Evolutionary conservation across 257 asterid genomes (phyloP).

Genomic region (Salvia rosmarinus): DNA sequence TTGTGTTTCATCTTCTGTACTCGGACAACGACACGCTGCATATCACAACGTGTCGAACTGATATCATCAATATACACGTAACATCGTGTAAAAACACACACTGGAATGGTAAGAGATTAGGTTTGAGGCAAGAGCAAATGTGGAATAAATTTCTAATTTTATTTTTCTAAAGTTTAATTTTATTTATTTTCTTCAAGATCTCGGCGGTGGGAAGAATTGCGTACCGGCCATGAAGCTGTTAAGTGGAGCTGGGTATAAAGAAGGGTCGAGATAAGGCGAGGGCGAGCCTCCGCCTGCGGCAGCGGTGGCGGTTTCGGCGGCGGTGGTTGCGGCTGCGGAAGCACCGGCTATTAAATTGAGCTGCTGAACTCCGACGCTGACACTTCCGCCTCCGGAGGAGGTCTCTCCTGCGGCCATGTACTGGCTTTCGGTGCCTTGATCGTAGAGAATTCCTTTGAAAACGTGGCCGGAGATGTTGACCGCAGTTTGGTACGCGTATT

Average conservation of each 20-base stretch:
- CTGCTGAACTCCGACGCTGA: slow-evolving; percentile 61
- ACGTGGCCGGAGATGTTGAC: slow-evolving; percentile 91
- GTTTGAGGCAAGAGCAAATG: slow-evolving; percentile 2
- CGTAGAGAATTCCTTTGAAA: slow-evolving; percentile 85
- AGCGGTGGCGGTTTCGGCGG: slow-evolving; percentile 40
- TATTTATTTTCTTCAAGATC: slow-evolving; percentile 47
- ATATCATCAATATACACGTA: background rate
- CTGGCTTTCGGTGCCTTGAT: slow-evolving; percentile 84
- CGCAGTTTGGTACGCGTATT: slow-evolving; percentile 84
- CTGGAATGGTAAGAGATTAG: background rate
- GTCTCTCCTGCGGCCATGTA: slow-evolving; percentile 70
- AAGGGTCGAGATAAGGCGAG: slow-evolving; percentile 61
- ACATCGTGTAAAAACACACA: background rate
- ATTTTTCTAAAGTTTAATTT: background rate
- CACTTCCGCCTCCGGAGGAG: slow-evolving; percentile 83
- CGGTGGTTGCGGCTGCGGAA: slow-evolving; percentile 44
- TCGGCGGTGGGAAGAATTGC: slow-evolving; percentile 97
- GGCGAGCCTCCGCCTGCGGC: slow-evolving; percentile 14
- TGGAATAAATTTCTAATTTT: background rate
- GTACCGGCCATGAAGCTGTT: slow-evolving; percentile 89
- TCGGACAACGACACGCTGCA: too few relatives aligned
- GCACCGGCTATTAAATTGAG: slow-evolving; percentile 60
- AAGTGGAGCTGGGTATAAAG: slow-evolving; percentile 70
- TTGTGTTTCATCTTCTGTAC: slow-evolving; percentile 19
- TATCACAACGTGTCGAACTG: background rate